These are phyloP conservation scores for Paecilomyces niveus DNA, from an alignment of 2,329 filamentous ascomycete genomes.

Conservation along the genomic window DNA sequence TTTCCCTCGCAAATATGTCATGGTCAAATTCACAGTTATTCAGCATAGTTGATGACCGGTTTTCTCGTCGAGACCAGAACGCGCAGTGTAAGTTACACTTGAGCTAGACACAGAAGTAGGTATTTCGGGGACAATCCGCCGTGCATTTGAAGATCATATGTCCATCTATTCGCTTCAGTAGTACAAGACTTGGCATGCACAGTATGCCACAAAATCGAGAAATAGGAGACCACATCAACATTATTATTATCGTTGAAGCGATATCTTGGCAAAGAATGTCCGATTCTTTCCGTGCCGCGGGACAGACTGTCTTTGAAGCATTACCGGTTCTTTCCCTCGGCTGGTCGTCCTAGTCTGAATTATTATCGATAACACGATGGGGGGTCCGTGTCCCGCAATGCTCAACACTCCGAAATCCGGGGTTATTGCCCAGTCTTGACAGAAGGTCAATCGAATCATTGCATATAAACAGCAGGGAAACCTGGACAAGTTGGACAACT, in stretches of 20 bases:
- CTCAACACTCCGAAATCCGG: background rate
- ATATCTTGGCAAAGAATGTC: background rate
- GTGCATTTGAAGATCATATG: too few relatives aligned
- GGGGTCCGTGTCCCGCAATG: background rate
- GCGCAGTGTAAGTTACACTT: too few relatives aligned
- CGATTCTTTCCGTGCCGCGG: background rate
- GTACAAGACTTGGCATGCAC: too few relatives aligned
- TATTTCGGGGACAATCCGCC: too few relatives aligned
- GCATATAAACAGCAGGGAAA: background rate
- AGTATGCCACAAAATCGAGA: background rate
- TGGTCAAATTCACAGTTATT: too few relatives aligned
- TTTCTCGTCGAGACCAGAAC: too few relatives aligned
- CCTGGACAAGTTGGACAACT: background rate
- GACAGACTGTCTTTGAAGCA: background rate
- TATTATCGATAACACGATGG: background rate
- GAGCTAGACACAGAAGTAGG: too few relatives aligned
- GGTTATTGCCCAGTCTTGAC: background rate
- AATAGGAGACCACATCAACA: background rate
- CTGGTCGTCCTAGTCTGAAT: background rate
- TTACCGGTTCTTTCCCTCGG: background rate
- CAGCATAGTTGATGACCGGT: too few relatives aligned
- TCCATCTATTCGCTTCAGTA: too few relatives aligned
- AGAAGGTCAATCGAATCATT: background rate
- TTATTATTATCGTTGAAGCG: background rate
- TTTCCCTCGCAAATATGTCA: too few relatives aligned